Evolutionary conservation across 192 early-diverging fungal species (phyloP), one percentile per base, ranked within the genome.

Genomic region (Entophlyctis luteolus): DNA sequence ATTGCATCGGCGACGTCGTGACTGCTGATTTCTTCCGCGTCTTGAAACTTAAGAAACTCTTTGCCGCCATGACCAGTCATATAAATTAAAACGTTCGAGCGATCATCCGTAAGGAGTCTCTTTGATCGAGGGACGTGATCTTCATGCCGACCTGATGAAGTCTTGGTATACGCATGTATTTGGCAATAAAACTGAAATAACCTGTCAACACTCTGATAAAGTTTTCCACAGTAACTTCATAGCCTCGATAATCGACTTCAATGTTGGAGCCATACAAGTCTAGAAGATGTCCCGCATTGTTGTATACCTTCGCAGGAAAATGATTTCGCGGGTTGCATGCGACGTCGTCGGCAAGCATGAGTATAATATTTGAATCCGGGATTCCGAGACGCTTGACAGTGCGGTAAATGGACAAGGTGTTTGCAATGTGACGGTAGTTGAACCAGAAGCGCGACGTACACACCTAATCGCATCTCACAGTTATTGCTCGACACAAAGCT

Each of bases 21-120:
- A 37, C 89, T 89, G 59, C 92, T 90, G 58, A 99, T 91, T 75
- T 99, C 97, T 74, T 99, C 97, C 31, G 90, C 87, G 76, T 99
- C 97, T 73, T 98, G 97, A 76, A 99, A 98, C 78, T 99, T 99
- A 65, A 99, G 74, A 70, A 99, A 98, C 67, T 95, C 97, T 71
- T 98, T 93, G 47, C 97, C 97, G 22, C 97, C 97, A 73, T 99
- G 95, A 0, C 97, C 97, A 14, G 97, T 99, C 94, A 99, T 96
- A 70, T 91, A 99, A 8, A 99, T 89, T 20, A 99, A 81, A 5
- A 99, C 86, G 72, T 98, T 98, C 60, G 91, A 93, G 37, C 94
- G 86, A 70, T 98, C 95, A 72, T 99, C 95, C 4, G 97, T 92
- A 71, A 98, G 62, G 22, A 99, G 79, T 8, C 94, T 87, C 68